Conservation (phyloP, 768 basidiomycete genomes). For the Grammothele lineata region DNA sequence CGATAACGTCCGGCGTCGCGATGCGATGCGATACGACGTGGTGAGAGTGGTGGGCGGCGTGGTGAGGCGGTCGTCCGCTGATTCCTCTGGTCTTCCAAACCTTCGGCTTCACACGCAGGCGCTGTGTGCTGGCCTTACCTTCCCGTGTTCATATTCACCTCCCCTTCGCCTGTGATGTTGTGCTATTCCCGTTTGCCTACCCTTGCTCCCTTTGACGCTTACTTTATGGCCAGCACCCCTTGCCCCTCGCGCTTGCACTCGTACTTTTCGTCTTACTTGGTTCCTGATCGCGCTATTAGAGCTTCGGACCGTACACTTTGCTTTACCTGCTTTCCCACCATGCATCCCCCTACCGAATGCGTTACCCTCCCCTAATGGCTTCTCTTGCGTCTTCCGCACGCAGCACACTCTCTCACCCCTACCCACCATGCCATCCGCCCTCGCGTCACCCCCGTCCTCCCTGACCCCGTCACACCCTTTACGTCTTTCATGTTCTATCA, state of each 20-base stretch:
- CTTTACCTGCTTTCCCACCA: too few species aligned
- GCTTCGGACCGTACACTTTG: too few species aligned
- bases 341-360: too few species aligned
- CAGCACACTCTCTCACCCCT: background rate
- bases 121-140: background rate
- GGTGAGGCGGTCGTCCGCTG: background rate
- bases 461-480: background rate
- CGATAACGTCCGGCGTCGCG: too few species aligned
- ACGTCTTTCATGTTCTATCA: background rate
- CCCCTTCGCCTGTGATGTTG: too few species aligned
- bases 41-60: too few species aligned
- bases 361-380: too few species aligned
- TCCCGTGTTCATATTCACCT: background rate
- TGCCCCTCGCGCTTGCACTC: too few species aligned
- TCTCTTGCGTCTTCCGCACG: too few species aligned
- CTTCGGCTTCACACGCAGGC: background rate
- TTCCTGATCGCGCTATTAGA: too few species aligned
- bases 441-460: background rate
- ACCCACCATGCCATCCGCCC: background rate
- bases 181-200: background rate
- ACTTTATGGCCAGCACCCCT: background rate
- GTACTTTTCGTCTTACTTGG: too few species aligned
- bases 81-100: background rate
- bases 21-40: too few species aligned
- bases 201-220: background rate